These are phyloP conservation scores for Usnea hakonensis DNA, from an alignment of 495 filamentous ascomycete species.

Conservation along the genomic window DNA sequence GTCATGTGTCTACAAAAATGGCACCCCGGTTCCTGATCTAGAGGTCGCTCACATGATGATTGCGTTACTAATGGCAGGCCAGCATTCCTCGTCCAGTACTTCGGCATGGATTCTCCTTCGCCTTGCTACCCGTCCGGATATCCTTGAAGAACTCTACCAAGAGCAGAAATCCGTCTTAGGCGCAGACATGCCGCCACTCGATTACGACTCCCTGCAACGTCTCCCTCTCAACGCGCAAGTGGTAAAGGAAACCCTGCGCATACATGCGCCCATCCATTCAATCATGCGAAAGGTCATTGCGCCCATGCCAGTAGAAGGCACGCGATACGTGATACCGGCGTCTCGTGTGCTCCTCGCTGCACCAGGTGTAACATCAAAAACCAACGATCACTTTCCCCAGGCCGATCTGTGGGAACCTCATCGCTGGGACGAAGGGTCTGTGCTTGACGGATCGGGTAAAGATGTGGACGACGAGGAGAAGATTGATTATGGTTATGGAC, in stretches of 20 bases:
- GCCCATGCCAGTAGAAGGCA: slow-evolving; percentile 70
- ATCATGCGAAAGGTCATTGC: slow-evolving; percentile 79
- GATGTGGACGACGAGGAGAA: slow-evolving; percentile 59
- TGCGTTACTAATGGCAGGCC: slow-evolving; percentile 79
- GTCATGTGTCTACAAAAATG: slow-evolving; percentile 69
- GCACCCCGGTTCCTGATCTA: slow-evolving; percentile 59
- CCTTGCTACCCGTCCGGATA: slow-evolving; percentile 61
- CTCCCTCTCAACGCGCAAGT: slow-evolving; percentile 62
- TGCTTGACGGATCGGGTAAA: slow-evolving; percentile 38
- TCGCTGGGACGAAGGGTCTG: slow-evolving; percentile 63
- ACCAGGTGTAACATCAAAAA: slow-evolving; percentile 66
- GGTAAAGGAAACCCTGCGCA: slow-evolving; percentile 72
- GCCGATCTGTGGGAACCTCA: slow-evolving; percentile 77
- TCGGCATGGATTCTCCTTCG: slow-evolving; percentile 75
- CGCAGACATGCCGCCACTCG: slow-evolving; percentile 52
- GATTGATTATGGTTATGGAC: slow-evolving; percentile 89
- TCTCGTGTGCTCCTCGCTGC: slow-evolving; percentile 71
- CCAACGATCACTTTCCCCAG: slow-evolving; percentile 69
- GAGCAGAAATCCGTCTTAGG: slow-evolving; percentile 63
- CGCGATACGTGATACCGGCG: slow-evolving; percentile 68
- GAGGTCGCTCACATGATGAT: slow-evolving; percentile 92
- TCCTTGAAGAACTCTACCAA: slow-evolving; percentile 67
- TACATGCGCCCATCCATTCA: slow-evolving; percentile 76
- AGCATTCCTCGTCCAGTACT: slow-evolving; percentile 79
- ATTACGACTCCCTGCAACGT: slow-evolving; percentile 59